These are phyloP conservation scores for Eutypa lata DNA, from an alignment of 2,329 filamentous ascomycete species.

Conservation along the genomic window DNA sequence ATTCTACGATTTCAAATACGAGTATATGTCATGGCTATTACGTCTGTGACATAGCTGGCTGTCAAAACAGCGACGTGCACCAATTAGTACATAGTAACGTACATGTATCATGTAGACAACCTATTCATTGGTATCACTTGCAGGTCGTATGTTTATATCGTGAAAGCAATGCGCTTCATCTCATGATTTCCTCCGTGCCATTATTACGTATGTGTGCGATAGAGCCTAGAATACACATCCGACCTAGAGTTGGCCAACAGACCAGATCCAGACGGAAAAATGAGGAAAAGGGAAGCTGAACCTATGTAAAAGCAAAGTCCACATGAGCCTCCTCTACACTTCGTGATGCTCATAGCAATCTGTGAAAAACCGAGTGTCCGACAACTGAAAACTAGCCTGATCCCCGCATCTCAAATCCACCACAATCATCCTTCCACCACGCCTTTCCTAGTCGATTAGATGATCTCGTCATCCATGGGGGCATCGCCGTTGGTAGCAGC, in stretches of 20 bases:
- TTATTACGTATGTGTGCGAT: neutral
- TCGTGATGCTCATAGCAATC: neutral
- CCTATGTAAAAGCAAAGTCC: neutral
- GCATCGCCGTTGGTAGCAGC: conserved; percentile 51
- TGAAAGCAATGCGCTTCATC: no score
- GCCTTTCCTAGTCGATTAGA: conserved; percentile 27
- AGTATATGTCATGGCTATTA: no score
- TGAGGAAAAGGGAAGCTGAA: neutral
- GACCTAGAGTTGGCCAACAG: neutral
- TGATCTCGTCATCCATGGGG: conserved; percentile 66
- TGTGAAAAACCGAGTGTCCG: neutral
- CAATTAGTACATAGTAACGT: no score
- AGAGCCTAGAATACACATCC: neutral
- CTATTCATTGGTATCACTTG: no score
- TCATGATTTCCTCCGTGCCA: neutral
- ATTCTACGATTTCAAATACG: no score
- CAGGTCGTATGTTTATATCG: no score
- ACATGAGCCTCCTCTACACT: neutral
- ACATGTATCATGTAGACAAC: no score
- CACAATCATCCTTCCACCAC: neutral
- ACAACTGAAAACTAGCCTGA: neutral
- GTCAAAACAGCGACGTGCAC: no score
- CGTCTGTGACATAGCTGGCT: no score
- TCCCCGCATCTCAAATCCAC: neutral
- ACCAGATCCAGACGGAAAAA: neutral